Evolutionary conservation across 1,139 yeast genomes (phyloP), one percentile per base, ranked within the genome.

Genomic region (Blastobotrys capitulatus): DNA sequence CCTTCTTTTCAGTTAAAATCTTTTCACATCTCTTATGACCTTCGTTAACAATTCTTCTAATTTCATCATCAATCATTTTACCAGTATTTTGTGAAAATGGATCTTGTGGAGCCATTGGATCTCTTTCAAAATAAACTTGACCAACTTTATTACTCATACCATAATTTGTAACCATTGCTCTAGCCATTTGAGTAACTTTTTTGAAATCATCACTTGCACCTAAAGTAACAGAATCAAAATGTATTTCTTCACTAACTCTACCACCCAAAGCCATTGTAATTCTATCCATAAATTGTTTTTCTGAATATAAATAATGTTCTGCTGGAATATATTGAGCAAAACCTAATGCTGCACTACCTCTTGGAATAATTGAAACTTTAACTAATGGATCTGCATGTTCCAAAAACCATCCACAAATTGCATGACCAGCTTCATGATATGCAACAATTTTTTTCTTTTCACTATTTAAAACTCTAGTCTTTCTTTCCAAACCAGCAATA

Each of bases 231-330:
- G 90, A 80, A 40, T 79, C 78, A 66, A 92, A 92, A 66, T 90
- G 89, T 42, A 92, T 69, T 69, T 92, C 97, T 69, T 92, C 98
- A 41, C 95, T 83, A 2, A 92, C 97, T 60, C 98, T 79, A 6
- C 98, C 98, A 46, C 97, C 98, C 48, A 92, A 76, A 0, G 97
- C 88, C 97, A 92, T 92, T 25, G 90, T 81, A 96, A 92, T 92
- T 59, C 96, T 77, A 65, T 92, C 96, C 58, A 73, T 71, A 57
- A 90, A 79, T 68, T 92, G 96, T 57, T 81, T 81, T 54, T 85
- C 80, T 25, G 86, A 80, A 60, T 87, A 76, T 60, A 92, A 75
- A 61, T 89, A 88, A 63, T 86, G 87, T 65, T 92, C 98, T 7
- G 95, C 89, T 13, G 98, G 98, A 55, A 94, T 75, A 65, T 92